Base-by-base conservation (phyloP, 129 eudicot genomes). In the Flaveria sonorensis region DNA sequence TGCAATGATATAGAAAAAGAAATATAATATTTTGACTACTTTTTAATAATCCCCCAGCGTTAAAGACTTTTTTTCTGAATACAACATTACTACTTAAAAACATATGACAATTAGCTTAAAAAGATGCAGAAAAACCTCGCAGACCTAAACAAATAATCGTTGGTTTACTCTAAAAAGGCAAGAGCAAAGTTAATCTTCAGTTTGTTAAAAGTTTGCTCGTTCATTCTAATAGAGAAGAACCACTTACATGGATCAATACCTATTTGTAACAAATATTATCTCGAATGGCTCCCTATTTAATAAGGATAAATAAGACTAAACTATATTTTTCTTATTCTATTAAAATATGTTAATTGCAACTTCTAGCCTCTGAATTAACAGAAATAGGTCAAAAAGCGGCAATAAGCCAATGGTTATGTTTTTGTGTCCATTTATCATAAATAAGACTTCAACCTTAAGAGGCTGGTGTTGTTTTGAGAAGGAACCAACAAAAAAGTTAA, bases 1-100 rank as follows among this genome's bases (percentile, higher is more conserved):
- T 43, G 12, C 59, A 72, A 53, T 12, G 16, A 63, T 62, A 80
- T 19, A 51, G 13, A 56, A 66, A 80, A 72, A 12, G 51, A 11
- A 13, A 21, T 19, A 32, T 30, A 70, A 39, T 36, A 36, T 1
- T 4, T 5, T 36, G 40, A 36, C 40, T 36, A 36, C 40, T 36
- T 36, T 36, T 36, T 36, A 36, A 36, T 36, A 36, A 4, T 36
- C 40, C 40, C 68, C 20, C 10, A 1, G 42, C 47, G 36, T 64
- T 36, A 13, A 26, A 26, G 3, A 61, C 67, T 26, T 61, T 39
- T 12, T 57, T 57, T 30, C 64, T 23, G 2, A 23, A 59, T 5
- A 18, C 24, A 20, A 20, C 13, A 59, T 21, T 8, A 56, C 20
- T 60, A 16, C 66, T 60, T 61, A 9, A 61, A 23, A 61, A 24